Base-by-base conservation (phyloP, 2,329 filamentous ascomycete species). In the Sordariomycetes sp. region DNA sequence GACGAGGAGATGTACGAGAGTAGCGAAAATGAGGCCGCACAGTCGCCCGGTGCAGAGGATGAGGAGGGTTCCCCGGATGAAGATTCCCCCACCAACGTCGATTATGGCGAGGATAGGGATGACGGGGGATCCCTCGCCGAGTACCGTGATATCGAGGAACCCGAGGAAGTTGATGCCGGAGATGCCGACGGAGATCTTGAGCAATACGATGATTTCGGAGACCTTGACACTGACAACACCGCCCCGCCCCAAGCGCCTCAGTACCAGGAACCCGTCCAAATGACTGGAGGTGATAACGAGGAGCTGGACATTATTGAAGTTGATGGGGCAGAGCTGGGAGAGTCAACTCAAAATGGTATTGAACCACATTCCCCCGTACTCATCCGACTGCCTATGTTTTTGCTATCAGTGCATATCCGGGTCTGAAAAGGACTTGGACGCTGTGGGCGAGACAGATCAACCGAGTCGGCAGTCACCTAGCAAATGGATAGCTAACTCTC, bases 151-250 rank as follows among this genome's bases (percentile, higher is more conserved):
- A 48, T 45, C 35, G 56, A 61, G 7, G 62, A 62, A 35, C 59
- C 60, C n/a, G 58, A 61, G 20, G 55, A 58, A 15, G 54, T 59
- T 24, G 57, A 60, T 17, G 60, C 63, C 34, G 62, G 62, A 36
- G 58, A 61, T 32, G 59, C 59, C 39, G 39, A 45, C 39, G 39
- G 39, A 45, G 39, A 45, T 17, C n/a, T 45, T 17, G 53, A 62
- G 42, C n/a, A 62, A 12, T 60, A 57, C 36, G 61, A 68, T 39
- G 68, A 65, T 42, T 67, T 69, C 35, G 59, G 59, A 45, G 57
- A 59, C 25, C 22, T 57, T 42, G 53, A 55, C 50, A 54, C 61
- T 42, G 53, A 55, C 50, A 54, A 60, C 3, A 45, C 53, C 17
- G 59, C 39, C 13, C 39, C 54, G 20, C 56, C 52, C 54, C 57